Percentiles rank a stretch among this genome's conserved stretches.
These are phyloP conservation scores for Clitopilus passeckerianus DNA, from an alignment of 768 basidiomycete genomes.

Conservation along the genomic window DNA sequence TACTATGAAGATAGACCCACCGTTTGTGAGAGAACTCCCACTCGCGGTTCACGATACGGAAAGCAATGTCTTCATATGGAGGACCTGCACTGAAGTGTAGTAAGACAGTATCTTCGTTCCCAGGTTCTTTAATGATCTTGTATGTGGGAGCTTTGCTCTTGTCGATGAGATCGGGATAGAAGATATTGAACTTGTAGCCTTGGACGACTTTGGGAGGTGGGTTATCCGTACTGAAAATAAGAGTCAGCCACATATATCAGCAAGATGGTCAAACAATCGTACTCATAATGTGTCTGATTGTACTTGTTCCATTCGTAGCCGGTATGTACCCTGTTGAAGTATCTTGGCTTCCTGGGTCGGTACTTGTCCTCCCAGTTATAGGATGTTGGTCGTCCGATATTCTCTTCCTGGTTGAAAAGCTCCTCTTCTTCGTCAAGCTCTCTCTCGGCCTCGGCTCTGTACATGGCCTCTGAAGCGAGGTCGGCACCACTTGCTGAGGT, in stretches of 20 bases:
- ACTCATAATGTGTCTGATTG: constrained; percentile 99
- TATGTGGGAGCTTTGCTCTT: constrained; percentile 96
- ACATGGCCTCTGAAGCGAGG: constrained; percentile 85
- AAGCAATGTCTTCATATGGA: constrained; percentile 98
- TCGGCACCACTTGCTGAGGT: constrained; percentile 64
- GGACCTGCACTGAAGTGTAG: constrained; percentile 95
- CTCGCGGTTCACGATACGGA: constrained; percentile 94
- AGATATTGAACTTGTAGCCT: constrained; percentile 97
- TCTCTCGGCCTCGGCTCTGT: constrained; percentile 86
- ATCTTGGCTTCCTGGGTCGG: constrained; percentile 92
- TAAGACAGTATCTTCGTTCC: constrained; percentile 92
- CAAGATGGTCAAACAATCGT: constrained; percentile 23
- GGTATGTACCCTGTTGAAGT: constrained; percentile 98
- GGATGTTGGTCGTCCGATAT: constrained; percentile 72
- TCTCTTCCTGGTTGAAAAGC: constrained; percentile 90
- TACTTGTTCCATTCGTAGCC: constrained; percentile 99
- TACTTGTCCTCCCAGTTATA: constrained; percentile 99
- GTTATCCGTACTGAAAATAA: constrained; percentile 75
- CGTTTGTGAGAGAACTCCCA: constrained; percentile 99
- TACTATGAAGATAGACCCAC: constrained; percentile 30
- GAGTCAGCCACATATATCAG: constrained; percentile 12
- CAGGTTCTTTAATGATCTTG: constrained; percentile 89
- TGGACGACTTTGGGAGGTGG: constrained; percentile 99
- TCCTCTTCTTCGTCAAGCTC: constrained; percentile 97
- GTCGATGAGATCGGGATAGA: constrained; percentile 99